These are phyloP conservation scores for Kwoniella sp. DNA, from an alignment of 768 basidiomycete species.

Conservation along the genomic window DNA sequence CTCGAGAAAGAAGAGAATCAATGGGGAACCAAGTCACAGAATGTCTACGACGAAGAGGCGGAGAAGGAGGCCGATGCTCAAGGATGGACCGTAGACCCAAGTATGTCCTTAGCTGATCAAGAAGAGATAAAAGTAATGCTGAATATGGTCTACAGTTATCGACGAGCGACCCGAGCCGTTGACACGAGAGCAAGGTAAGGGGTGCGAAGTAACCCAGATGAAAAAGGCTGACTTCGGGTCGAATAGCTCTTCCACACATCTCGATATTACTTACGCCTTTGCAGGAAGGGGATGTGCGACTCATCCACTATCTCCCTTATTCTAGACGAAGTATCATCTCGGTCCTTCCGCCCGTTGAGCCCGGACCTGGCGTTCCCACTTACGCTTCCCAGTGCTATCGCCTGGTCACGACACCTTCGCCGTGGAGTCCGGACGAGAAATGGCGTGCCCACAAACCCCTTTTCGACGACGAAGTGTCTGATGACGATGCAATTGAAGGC, in stretches of 20 bases:
- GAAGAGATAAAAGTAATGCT: too few relatives aligned
- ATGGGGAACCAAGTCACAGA: neutral
- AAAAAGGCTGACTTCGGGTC: too few relatives aligned
- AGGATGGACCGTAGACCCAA: conserved; percentile 30
- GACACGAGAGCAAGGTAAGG: conserved; percentile 20
- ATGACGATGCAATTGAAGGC: conserved; percentile 6
- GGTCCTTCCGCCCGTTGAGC: conserved; percentile 7
- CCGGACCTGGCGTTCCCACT: neutral
- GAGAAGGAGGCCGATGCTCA: conserved; percentile 18
- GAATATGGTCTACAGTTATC: conserved; percentile 13
- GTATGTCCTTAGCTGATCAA: conserved; percentile 11
- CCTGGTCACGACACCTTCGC: conserved; percentile 39
- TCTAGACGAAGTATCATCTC: conserved; percentile 26
- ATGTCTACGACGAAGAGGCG: neutral
- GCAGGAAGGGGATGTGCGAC: neutral
- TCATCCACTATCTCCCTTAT: conserved; percentile 39
- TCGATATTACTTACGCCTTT: neutral
- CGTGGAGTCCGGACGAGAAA: conserved; percentile 43
- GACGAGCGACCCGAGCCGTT: conserved; percentile 19
- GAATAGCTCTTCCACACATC: conserved; percentile 7
- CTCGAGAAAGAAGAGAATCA: conserved; percentile 6
- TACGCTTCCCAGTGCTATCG: conserved; percentile 22
- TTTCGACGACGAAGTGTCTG: conserved; percentile 16
- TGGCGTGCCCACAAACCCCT: conserved; percentile 27
- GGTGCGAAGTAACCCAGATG: too few relatives aligned